Percentiles rank a stretch among this genome's conserved stretches.
Evolutionary conservation across 768 basidiomycete species (phyloP).

Genomic region (Arthromyces matolae): DNA sequence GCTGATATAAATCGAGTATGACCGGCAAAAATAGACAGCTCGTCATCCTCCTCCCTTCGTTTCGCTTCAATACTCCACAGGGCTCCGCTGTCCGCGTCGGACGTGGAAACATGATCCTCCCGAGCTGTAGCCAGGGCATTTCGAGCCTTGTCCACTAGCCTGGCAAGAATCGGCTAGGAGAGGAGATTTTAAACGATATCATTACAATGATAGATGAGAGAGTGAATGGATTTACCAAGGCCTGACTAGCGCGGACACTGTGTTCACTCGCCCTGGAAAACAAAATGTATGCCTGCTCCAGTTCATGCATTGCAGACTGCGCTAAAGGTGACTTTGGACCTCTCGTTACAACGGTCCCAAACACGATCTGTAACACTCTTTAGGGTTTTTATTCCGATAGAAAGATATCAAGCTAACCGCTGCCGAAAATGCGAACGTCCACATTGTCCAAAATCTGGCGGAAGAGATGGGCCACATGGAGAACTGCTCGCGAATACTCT

Average conservation of each 20-base stretch:
- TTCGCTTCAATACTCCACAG: conserved; percentile 44
- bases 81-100: conserved; percentile 34
- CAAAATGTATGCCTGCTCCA: conserved; percentile 62
- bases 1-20: conserved; percentile 58
- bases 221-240: conserved; percentile 44
- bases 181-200: neutral
- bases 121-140: conserved; percentile 44
- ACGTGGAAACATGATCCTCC: conserved; percentile 28
- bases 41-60: conserved; percentile 56
- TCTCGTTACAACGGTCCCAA: conserved; percentile 75
- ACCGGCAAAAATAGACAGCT: conserved; percentile 67
- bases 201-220: neutral
- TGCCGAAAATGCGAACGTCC: conserved; percentile 58
- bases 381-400: too few relatives aligned
- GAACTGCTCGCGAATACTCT: conserved; percentile 47
- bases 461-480: conserved; percentile 41
- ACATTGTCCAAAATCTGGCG: conserved; percentile 57
- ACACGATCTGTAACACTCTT: conserved; percentile 57
- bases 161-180: conserved; percentile 55
- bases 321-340: conserved; percentile 70
- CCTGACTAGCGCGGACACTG: conserved; percentile 62
- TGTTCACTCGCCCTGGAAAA: conserved; percentile 60
- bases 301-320: conserved; percentile 59
- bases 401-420: conserved; percentile 42
- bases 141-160: conserved; percentile 65